Evolutionary conservation across 176 grass and related monocot genomes (phyloP), one percentile per base, ranked within the genome.

Genomic region (Raddia guianensis): DNA sequence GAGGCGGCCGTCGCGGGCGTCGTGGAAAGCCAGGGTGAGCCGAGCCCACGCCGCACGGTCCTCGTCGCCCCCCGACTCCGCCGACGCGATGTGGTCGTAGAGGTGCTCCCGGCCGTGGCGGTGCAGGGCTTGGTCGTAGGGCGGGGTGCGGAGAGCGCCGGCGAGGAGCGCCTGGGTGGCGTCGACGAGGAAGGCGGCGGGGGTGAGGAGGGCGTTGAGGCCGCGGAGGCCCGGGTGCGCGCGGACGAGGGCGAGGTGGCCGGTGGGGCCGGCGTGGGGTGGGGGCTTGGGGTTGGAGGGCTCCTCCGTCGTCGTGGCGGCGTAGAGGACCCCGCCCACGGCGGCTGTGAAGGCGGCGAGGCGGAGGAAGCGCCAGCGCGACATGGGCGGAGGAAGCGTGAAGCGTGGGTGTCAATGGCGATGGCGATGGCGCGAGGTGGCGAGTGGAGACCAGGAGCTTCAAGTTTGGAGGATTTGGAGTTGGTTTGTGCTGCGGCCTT

Each of bases 231-330:
- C 47, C 12, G 59, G 60, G 49, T 74, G 70, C 47, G 70, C 70
- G 70, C 70, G 70, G 70, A 83, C 49, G 49, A 83, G 80, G 70
- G 80, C 70, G 3, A 66, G 8, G 80, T 83, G 80, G n/a, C 59
- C 48, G 59, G 47, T 44, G 45, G 12, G 16, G 53, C 7, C n/a
- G 5, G 27, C 27, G 27, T 27, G 27, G 27, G 27, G 27, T 27
- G 12, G 59, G 70, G 15, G 33, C 32, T 3, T 0, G 46, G 13
- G 58, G 9, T 49, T 50, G 9, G 64, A 69, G 18, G 18, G 2
- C 16, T 8, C 60, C 63, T 32, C 56, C 53, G 27, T 49, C 27
- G 27, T 27, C 11, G 32, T 16, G 15, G 63, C 64, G 3, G 63
- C 35, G 44, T 47, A 60, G 42, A 76, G 51, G 63, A 53, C 63